Conservation (phyloP, 805 yeast species). For the Lipomyces sp. region DNA sequence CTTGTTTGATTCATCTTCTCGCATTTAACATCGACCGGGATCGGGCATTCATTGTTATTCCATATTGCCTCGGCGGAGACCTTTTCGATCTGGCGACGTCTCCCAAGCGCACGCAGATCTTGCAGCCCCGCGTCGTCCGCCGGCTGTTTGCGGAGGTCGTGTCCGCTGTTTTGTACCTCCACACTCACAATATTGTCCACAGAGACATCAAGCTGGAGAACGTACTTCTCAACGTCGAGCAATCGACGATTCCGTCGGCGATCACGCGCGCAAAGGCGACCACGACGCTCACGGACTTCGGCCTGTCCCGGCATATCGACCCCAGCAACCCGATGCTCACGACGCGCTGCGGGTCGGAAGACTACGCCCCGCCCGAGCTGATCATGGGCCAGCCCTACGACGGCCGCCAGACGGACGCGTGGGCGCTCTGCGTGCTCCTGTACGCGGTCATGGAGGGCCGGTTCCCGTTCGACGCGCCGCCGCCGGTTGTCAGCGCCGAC, state of each 20-base stretch:
- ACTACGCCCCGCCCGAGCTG: conserved; percentile 92
- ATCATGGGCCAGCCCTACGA: conserved; percentile 87
- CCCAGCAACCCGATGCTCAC: conserved; percentile 60
- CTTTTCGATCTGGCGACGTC: conserved; percentile 59
- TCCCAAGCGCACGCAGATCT: conserved; percentile 38
- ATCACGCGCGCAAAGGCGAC: conserved; percentile 36
- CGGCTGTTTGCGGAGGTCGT: conserved; percentile 69
- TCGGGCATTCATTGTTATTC: conserved; percentile 55
- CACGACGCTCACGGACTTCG: conserved; percentile 79
- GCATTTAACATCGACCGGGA: conserved; percentile 35
- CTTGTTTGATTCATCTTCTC: conserved; percentile 21
- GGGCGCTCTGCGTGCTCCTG: conserved; percentile 93
- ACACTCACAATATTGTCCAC: conserved; percentile 67
- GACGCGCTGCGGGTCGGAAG: conserved; percentile 95
- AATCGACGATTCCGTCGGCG: conserved; percentile 37
- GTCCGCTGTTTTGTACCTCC: conserved; percentile 69
- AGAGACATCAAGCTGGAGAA: conserved; percentile 89
- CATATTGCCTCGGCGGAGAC: conserved; percentile 84
- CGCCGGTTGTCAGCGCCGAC: conserved; percentile 12
- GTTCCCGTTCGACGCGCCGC: conserved; percentile 88
- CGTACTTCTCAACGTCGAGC: conserved; percentile 40
- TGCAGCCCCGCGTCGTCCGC: conserved; percentile 52
- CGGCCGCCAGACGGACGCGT: conserved; percentile 85
- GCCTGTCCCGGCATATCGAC: conserved; percentile 70
- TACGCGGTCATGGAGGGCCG: conserved; percentile 81